Percentiles rank a stretch among this genome's conserved stretches.
phyloP scores from a whole-genome alignment of 2,329 filamentous ascomycete species.

The Alternaria panax region DNA sequence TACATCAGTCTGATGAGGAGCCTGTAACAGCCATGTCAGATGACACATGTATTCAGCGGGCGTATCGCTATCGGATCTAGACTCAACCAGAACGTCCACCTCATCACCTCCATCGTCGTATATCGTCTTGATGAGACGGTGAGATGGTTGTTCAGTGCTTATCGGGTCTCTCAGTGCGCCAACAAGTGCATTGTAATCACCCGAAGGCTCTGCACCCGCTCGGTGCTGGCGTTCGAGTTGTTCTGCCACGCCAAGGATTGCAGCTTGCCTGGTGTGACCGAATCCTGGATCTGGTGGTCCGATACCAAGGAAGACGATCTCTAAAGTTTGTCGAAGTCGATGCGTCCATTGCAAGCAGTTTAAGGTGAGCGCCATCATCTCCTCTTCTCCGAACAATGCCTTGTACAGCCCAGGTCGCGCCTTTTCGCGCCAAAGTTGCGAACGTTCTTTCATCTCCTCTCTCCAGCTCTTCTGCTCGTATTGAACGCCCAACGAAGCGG shows the following conservation, averaged over 20 bases:
- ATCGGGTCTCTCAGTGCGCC: constrained; percentile 16
- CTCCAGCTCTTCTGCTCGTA: constrained; percentile 15
- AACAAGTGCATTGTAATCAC: constrained; percentile 14
- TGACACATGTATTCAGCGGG: constrained; percentile 20
- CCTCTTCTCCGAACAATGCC: constrained; percentile 16
- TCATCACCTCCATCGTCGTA: constrained; percentile 18
- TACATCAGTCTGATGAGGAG: constrained; percentile 6
- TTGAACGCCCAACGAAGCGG: neutral
- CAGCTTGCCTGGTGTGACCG: constrained; percentile 8
- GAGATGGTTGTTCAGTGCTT: neutral
- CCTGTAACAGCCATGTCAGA: constrained; percentile 24
- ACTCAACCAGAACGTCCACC: constrained; percentile 57
- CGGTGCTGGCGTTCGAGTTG: constrained; percentile 21
- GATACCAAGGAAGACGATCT: constrained; percentile 17
- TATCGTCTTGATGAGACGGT: constrained; percentile 17
- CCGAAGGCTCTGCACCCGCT: constrained; percentile 11
- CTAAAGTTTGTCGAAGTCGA: constrained; percentile 19
- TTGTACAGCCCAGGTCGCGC: constrained; percentile 9
- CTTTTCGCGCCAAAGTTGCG: constrained; percentile 20
- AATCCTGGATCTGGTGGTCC: constrained; percentile 19
- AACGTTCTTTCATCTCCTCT: constrained; percentile 19
- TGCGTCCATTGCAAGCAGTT: constrained; percentile 12
- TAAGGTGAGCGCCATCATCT: constrained; percentile 12
- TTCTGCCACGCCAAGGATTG: constrained; percentile 17
- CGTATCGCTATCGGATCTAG: constrained; percentile 73